A percentile compares a stretch with the other conserved stretches of the same genome.
phyloP scores from a whole-genome alignment of 306 rosid genomes.

The Ochetophila trinervis region DNA sequence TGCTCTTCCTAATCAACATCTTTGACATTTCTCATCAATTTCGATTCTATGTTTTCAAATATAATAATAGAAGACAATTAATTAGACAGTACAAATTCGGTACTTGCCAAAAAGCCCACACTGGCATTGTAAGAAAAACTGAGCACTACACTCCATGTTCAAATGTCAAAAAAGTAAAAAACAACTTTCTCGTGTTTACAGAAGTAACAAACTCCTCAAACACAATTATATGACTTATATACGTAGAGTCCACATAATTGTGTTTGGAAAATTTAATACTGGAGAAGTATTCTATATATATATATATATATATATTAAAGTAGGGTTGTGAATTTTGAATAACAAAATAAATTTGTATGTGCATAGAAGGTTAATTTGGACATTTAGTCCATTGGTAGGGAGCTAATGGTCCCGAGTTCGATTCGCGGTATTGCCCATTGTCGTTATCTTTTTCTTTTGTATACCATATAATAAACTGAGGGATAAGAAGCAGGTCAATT shows the following conservation, averaged over 20 bases:
- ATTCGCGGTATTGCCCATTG: slow-evolving; percentile 32
- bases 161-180: no score
- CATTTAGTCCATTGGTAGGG: slow-evolving; percentile 38
- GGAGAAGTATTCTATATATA: no score
- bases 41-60: background rate
- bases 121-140: no score
- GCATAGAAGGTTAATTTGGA: background rate
- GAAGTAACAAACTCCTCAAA: no score
- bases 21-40: background rate
- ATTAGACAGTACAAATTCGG: slow-evolving; percentile 10
- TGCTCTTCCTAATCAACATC: background rate
- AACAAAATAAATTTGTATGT: no score
- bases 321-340: no score
- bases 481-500: slow-evolving; percentile 7
- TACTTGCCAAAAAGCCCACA: background rate
- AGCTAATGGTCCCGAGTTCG: slow-evolving; percentile 38
- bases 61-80: background rate
- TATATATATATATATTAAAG: no score
- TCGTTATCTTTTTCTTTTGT: background rate
- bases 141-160: background rate
- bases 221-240: no score
- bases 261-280: no score
- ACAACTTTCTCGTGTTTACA: no score
- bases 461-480: background rate
- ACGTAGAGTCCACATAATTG: no score